Conservation (phyloP, 2,329 filamentous ascomycete species). For the Arthroderma sp. region DNA sequence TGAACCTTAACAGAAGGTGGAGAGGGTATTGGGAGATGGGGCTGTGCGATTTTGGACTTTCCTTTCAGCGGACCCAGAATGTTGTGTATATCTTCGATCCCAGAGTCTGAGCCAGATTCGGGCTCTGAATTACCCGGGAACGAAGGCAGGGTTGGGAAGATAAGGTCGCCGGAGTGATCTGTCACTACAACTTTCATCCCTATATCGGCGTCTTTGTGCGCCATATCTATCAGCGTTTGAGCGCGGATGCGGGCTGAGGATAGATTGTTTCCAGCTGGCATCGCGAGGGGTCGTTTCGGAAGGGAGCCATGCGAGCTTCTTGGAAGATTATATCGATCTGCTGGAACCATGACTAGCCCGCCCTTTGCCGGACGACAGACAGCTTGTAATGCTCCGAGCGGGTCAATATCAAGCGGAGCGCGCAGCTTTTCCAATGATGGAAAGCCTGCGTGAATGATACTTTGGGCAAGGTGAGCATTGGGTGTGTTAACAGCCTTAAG, state of each 20-base stretch:
- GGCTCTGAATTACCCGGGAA: slow-evolving; percentile 12
- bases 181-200: slow-evolving; percentile 30
- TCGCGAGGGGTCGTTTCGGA: slow-evolving; percentile 25
- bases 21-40: background rate
- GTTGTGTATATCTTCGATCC: slow-evolving; percentile 17
- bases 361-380: slow-evolving; percentile 28
- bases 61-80: slow-evolving; percentile 5
- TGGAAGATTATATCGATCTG: slow-evolving; percentile 29
- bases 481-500: slow-evolving; percentile 23
- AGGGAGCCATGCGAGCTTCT: slow-evolving; percentile 31
- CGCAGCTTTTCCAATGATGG: slow-evolving; percentile 27
- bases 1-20: slow-evolving; percentile 19
- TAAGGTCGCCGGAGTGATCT: slow-evolving; percentile 27
- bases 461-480: slow-evolving; percentile 32
- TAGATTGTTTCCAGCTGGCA: slow-evolving; percentile 31
- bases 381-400: slow-evolving; percentile 30
- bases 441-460: slow-evolving; percentile 30
- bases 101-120: slow-evolving; percentile 21
- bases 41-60: background rate
- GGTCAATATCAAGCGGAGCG: slow-evolving; percentile 32
- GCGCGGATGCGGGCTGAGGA: slow-evolving; percentile 33
- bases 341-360: slow-evolving; percentile 26
- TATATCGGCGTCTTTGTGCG: slow-evolving; percentile 26
- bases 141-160: slow-evolving; percentile 13
- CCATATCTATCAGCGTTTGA: slow-evolving; percentile 32